These are phyloP conservation scores for Davidsoniella virescens DNA, from an alignment of 2,329 filamentous ascomycete species.

Conservation along the genomic window DNA sequence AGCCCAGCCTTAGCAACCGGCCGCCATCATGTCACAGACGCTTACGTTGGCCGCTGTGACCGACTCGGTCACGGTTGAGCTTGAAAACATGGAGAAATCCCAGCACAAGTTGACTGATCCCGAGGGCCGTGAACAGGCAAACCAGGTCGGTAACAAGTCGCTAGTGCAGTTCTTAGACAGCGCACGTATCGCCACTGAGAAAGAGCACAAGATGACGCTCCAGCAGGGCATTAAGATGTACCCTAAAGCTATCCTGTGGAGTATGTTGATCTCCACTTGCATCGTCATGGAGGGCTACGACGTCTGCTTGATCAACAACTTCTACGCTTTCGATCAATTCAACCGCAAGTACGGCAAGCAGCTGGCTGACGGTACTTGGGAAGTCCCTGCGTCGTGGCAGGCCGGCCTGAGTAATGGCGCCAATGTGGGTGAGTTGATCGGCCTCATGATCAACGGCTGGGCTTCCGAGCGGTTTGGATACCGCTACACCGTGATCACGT, in stretches of 20 bases:
- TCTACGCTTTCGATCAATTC: constrained; percentile 47
- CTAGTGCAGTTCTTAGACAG: constrained; percentile 19
- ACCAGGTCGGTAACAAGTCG: constrained; percentile 25
- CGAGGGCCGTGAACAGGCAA: constrained; percentile 68
- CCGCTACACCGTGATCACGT: constrained; percentile 44
- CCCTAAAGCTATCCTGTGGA: constrained; percentile 75
- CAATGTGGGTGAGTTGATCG: constrained; percentile 47
- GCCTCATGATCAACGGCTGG: constrained; percentile 48
- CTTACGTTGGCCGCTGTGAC: constrained; percentile 11
- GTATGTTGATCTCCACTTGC: constrained; percentile 71
- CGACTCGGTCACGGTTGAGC: constrained; percentile 9
- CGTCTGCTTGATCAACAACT: constrained; percentile 65
- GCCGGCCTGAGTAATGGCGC: constrained; percentile 44
- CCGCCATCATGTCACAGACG: constrained; percentile 11
- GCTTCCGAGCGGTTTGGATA: constrained; percentile 53
- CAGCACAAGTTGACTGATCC: constrained; percentile 62
- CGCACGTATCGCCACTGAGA: constrained; percentile 33
- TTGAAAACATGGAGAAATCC: constrained; percentile 6
- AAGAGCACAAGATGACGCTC: constrained; percentile 55
- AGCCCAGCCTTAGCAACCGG: too few relatives aligned
- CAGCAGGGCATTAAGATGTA: constrained; percentile 65
- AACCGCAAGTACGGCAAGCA: constrained; percentile 39
- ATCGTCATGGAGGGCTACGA: constrained; percentile 90
- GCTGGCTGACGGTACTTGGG: constrained; percentile 29
- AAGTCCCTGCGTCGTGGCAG: constrained; percentile 46